Conservation (phyloP, 805 yeast genomes). For the Ogataea salicorniae region DNA sequence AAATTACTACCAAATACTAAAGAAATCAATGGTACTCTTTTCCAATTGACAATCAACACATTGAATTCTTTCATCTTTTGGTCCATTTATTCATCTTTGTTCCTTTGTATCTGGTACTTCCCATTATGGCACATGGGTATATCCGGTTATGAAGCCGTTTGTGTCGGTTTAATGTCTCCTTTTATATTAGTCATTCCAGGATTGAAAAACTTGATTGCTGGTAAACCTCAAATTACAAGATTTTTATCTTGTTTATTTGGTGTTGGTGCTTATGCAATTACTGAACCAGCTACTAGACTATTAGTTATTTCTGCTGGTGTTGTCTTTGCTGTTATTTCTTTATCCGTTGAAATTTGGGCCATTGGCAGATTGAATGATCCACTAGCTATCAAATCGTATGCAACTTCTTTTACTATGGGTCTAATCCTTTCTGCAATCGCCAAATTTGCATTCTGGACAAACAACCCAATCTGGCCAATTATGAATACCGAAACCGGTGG, state of each 20-base stretch:
- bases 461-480: conserved; percentile 96
- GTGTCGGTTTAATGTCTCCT: conserved; percentile 56
- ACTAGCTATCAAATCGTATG: conserved; percentile 34
- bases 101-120: conserved; percentile 91
- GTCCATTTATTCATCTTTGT: conserved; percentile 76
- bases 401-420: conserved; percentile 63
- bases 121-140: conserved; percentile 98
- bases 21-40: conserved; percentile 20
- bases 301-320: conserved; percentile 62
- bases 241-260: conserved; percentile 55
- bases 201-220: conserved; percentile 33
- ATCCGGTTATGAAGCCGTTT: conserved; percentile 83
- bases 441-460: conserved; percentile 72
- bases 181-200: conserved; percentile 24
- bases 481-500: conserved; percentile 87
- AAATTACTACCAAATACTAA: conserved; percentile 17
- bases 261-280: conserved; percentile 67
- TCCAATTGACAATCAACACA: conserved; percentile 39
- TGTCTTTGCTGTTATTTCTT: conserved; percentile 53
- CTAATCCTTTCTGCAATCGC: conserved; percentile 66
- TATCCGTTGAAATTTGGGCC: conserved; percentile 48
- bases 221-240: conserved; percentile 51
- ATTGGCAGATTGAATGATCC: conserved; percentile 29
- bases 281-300: conserved; percentile 67
- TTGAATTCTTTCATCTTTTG: conserved; percentile 77